These are phyloP conservation scores for Monosporascus sp. DNA, from an alignment of 2,329 filamentous ascomycete genomes.

Conservation along the genomic window DNA sequence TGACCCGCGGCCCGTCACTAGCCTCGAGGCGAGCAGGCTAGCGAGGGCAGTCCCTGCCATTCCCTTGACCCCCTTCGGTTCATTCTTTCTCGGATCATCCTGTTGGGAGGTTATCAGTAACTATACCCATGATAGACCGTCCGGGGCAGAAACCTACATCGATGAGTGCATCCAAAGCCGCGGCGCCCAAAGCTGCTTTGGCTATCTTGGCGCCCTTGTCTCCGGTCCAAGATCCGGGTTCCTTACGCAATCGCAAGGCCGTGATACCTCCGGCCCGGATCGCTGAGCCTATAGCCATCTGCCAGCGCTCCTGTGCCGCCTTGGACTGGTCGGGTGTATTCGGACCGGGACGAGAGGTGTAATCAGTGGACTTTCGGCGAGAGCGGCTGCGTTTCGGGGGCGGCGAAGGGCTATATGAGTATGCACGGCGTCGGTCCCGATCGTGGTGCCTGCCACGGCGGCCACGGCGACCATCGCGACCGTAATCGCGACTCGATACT, in stretches of 20 bases:
- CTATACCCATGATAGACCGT: no score
- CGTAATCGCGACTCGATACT: constrained; percentile 8
- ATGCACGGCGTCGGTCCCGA: constrained; percentile 3
- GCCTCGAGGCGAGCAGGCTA: no score
- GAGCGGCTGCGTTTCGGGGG: background rate
- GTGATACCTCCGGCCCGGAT: constrained; percentile 43
- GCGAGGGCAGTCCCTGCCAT: no score
- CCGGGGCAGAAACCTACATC: constrained; percentile 6
- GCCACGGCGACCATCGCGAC: constrained; percentile 4
- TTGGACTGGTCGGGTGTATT: constrained; percentile 1
- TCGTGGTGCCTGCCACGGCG: background rate
- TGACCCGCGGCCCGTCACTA: no score
- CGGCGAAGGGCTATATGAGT: constrained; percentile 7
- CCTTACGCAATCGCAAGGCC: constrained; percentile 39
- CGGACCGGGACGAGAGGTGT: constrained; percentile 3
- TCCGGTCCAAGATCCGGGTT: constrained; percentile 41
- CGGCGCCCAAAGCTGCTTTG: constrained; percentile 43
- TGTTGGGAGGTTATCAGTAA: no score
- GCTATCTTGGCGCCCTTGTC: constrained; percentile 44
- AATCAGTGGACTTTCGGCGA: constrained; percentile 6
- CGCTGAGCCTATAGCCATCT: constrained; percentile 38
- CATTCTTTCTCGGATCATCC: no score
- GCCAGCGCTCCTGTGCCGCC: constrained; percentile 19
- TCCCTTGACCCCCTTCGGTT: no score
- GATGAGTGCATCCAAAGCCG: constrained; percentile 41